Conservation (phyloP, 2,329 filamentous ascomycete genomes). For the Rutstroemia sp. region DNA sequence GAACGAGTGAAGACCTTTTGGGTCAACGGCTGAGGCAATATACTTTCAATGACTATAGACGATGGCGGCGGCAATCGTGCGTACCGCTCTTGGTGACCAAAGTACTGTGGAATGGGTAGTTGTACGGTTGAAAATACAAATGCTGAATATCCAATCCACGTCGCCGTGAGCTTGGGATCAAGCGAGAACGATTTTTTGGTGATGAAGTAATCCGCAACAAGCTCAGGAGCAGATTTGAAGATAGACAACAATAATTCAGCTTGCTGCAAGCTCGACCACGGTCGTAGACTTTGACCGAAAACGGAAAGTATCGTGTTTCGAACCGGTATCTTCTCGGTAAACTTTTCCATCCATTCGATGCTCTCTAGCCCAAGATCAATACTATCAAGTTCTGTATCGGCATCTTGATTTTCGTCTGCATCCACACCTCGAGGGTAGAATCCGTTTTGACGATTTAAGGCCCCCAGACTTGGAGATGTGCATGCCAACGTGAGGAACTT, state of each 20-base stretch:
- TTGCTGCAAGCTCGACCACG: conserved; percentile 75
- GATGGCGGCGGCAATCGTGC: conserved; percentile 68
- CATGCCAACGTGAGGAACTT: conserved; percentile 69
- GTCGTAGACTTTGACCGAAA: conserved; percentile 71
- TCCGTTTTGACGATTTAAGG: conserved; percentile 70
- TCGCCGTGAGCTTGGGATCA: conserved; percentile 84
- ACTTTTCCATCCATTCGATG: conserved; percentile 62
- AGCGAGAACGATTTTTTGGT: conserved; percentile 75
- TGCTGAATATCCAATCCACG: conserved; percentile 90
- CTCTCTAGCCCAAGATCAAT: conserved; percentile 62
- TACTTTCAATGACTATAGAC: conserved; percentile 73
- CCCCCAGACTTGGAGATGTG: conserved; percentile 63
- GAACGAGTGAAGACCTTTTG: conserved; percentile 75
- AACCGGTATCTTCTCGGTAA: conserved; percentile 59
- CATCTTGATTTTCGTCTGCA: conserved; percentile 43
- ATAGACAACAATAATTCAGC: conserved; percentile 74
- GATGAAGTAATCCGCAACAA: conserved; percentile 81
- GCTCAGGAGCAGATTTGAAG: conserved; percentile 74
- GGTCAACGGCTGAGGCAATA: conserved; percentile 75
- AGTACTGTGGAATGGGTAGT: conserved; percentile 62
- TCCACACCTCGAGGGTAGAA: conserved; percentile 71
- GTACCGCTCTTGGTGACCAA: conserved; percentile 59
- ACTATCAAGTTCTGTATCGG: conserved; percentile 37
- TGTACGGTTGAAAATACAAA: conserved; percentile 78
- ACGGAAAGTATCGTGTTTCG: conserved; percentile 74